Base-by-base conservation (phyloP, 176 grass and related monocot genomes). In the Phoenix dactylifera region DNA sequence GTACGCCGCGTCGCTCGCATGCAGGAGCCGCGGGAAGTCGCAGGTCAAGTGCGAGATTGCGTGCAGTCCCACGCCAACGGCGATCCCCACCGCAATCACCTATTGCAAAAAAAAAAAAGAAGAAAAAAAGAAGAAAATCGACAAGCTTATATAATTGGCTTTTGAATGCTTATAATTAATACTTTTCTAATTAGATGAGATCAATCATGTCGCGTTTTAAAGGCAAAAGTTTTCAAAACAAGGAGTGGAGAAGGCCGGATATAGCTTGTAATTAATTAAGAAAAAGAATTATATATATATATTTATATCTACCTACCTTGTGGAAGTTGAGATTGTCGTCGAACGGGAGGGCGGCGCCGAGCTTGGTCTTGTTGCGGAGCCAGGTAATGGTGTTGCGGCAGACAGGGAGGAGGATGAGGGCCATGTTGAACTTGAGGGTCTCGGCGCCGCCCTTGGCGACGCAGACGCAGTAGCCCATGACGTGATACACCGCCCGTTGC, bases 301-400 rank as follows among this genome's bases (percentile, higher is more conserved):
- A 26, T 63, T 19, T 15, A 52, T 28, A 16, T 20, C 20, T 20
- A 20, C 20, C 20, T 68, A 80, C 79, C 94, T 93, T 98, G 79
- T 98, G 94, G 79, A 98, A 98, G 51, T 93, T 98, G 73, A 98
- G 76, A 77, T 89, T 98, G 83, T 98, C 94, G 75, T 98, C 94
- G 72, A 98, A 93, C 0, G 94, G 94, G 2, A 93, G 63, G 3
- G 59, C 68, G 16, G 75, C 44, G 0, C 59, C 79, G 0, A 73
- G 59, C 6, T 35, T 69, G 50, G 79, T 65, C 22, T 79, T 76
- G 80, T 88, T 92, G 32, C 94, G 78, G 24, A 98, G 14, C 94
- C 94, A 98, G 10, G 94, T 98, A 79, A 98, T 83, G 63, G 94
- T 89, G 88, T 98, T 98, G n/a, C 94, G 87, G 85, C 88, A 98